A percentile compares a stretch with the other conserved stretches of the same genome.
Evolutionary conservation across 2,329 filamentous ascomycete genomes (phyloP).

Genomic region (Pseudocercospora cruenta): DNA sequence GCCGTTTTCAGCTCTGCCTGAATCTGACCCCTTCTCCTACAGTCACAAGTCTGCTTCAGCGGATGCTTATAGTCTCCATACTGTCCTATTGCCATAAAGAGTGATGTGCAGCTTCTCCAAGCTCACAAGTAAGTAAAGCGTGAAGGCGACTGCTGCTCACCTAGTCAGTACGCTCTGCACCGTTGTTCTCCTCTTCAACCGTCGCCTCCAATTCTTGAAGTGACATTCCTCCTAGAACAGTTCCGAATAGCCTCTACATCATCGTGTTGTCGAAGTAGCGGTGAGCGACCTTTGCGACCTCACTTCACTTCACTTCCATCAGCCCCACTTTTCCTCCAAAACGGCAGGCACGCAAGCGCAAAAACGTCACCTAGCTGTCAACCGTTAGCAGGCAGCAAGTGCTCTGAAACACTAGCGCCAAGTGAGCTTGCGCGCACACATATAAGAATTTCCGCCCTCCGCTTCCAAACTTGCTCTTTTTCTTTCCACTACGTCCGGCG

Average conservation of each 20-base stretch:
- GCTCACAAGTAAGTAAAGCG: background rate
- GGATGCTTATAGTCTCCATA: too few species aligned
- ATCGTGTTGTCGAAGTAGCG: background rate
- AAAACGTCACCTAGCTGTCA: background rate
- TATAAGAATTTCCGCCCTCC: background rate
- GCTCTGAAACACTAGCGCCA: background rate
- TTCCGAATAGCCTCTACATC: background rate
- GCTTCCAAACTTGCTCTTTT: background rate
- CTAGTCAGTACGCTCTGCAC: background rate
- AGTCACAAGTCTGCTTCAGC: too few species aligned
- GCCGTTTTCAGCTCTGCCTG: too few species aligned
- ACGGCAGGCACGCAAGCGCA: background rate
- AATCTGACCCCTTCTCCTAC: too few species aligned
- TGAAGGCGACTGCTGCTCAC: background rate
- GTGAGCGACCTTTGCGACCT: background rate
- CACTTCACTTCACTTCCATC: background rate
- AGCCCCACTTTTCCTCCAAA: background rate
- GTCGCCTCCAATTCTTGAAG: background rate
- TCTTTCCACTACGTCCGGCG: constrained; percentile 5
- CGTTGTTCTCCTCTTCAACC: background rate
- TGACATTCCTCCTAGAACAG: background rate
- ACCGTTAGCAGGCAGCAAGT: background rate
- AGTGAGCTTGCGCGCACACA: background rate
- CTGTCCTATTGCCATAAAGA: too few species aligned
- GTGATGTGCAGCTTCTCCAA: too few species aligned